Conservation (phyloP, 345 rosid genomes). For the Eutrema heterophyllum region DNA sequence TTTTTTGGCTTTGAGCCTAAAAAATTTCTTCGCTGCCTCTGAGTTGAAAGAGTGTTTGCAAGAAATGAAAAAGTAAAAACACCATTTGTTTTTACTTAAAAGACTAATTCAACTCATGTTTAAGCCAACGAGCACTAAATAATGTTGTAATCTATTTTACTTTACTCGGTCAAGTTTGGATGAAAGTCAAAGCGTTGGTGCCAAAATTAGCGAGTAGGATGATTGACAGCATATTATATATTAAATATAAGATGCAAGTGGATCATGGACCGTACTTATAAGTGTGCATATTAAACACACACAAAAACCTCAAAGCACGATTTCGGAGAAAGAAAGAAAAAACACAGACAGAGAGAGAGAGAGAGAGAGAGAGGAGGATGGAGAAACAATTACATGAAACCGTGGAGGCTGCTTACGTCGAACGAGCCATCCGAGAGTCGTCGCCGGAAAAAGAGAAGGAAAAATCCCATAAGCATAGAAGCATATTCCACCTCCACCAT, state of each 20-base stretch:
- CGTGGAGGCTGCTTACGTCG: conserved; percentile 5
- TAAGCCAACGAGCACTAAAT: not conserved
- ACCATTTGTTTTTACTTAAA: not conserved
- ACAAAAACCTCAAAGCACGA: not conserved
- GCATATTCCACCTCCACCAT: conserved; percentile 29
- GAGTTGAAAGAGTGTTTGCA: not conserved
- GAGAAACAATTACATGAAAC: conserved; percentile 11
- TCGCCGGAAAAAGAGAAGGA: conserved; percentile 15
- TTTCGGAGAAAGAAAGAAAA: not conserved
- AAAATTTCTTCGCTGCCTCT: not conserved
- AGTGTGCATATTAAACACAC: not conserved
- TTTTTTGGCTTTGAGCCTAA: not conserved
- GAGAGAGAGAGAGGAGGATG: conserved; percentile 4
- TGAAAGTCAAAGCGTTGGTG: conserved; percentile 8
- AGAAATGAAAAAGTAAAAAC: not conserved
- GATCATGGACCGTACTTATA: conserved; percentile 2
- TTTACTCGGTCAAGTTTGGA: conserved; percentile 15
- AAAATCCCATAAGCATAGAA: conserved; percentile 18
- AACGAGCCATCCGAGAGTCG: conserved; percentile 6
- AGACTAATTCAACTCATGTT: not conserved
- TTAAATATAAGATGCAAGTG: not conserved
- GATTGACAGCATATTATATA: not conserved
- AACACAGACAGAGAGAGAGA: not conserved
- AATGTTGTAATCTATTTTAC: not conserved
- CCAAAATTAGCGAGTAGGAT: conserved; percentile 13